Conservation (phyloP, 1,284 basidiomycete genomes). For the Rhodotorula mucilaginosa region DNA sequence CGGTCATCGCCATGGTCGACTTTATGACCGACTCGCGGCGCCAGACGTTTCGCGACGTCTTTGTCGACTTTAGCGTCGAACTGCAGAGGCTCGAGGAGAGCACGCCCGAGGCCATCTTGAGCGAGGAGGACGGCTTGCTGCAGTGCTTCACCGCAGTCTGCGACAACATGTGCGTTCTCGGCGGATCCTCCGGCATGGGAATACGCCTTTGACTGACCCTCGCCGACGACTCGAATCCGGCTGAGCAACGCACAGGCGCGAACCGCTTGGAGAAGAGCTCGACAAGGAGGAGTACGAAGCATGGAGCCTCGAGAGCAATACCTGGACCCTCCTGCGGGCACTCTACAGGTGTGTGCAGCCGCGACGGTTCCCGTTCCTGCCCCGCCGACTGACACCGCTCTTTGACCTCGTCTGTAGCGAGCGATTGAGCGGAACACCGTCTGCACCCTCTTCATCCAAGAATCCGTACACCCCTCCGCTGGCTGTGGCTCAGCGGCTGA, state of each 20-base stretch:
- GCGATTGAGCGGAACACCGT: slow-evolving; percentile 15
- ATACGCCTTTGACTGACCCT: background rate
- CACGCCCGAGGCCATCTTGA: background rate
- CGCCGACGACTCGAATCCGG: too few relatives aligned
- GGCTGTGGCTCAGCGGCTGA: slow-evolving; percentile 66
- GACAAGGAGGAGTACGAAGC: slow-evolving; percentile 59
- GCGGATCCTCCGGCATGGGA: background rate
- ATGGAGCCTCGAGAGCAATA: slow-evolving; percentile 70
- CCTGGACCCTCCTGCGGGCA: slow-evolving; percentile 74
- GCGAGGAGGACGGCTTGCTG: background rate
- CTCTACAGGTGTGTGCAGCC: slow-evolving; percentile 51
- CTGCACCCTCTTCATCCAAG: slow-evolving; percentile 44
- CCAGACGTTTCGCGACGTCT: background rate
- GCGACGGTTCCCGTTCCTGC: background rate
- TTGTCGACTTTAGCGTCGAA: slow-evolving; percentile 6
- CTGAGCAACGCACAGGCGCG: background rate
- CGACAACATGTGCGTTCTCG: background rate
- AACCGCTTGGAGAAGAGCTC: slow-evolving; percentile 40
- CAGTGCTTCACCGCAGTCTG: background rate
- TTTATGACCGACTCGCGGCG: background rate
- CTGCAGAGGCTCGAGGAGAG: background rate
- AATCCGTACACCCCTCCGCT: slow-evolving; percentile 76
- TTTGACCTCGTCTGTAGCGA: slow-evolving; percentile 17
- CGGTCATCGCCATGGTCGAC: background rate
- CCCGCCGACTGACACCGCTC: background rate